phyloP scores from a whole-genome alignment of 495 filamentous ascomycete genomes.

The Clohesyomyces aquaticus region DNA sequence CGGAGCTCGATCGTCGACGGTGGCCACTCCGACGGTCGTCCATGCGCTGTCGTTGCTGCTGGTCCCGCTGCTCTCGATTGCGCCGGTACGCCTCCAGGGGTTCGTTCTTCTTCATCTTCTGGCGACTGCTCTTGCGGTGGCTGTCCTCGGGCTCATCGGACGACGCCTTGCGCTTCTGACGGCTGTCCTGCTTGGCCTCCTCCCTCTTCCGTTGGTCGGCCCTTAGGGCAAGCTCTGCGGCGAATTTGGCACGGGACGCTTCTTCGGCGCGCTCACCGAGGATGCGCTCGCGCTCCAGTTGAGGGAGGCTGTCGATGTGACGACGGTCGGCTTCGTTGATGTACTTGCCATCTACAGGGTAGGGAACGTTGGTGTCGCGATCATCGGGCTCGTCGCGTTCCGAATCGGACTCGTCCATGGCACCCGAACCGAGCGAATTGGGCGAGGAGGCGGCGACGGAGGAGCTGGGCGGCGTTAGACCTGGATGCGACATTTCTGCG shows the following conservation, averaged over 20 bases:
- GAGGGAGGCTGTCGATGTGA: slow-evolving; percentile 82
- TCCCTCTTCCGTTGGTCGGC: slow-evolving; percentile 60
- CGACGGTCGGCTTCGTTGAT: slow-evolving; percentile 76
- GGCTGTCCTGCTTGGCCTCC: slow-evolving; percentile 49
- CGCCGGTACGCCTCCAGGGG: slow-evolving; percentile 79
- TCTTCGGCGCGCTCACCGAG: slow-evolving; percentile 86
- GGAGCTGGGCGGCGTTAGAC: slow-evolving; percentile 54
- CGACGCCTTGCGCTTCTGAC: slow-evolving; percentile 76
- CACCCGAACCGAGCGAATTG: slow-evolving; percentile 76
- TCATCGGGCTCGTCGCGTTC: slow-evolving; percentile 60
- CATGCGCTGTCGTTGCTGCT: slow-evolving; percentile 72
- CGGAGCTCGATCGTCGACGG: slow-evolving; percentile 44
- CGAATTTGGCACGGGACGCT: slow-evolving; percentile 77
- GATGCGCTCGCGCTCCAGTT: slow-evolving; percentile 86
- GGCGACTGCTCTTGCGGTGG: slow-evolving; percentile 77
- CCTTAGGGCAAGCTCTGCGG: slow-evolving; percentile 77
- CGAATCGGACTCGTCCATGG: slow-evolving; percentile 88
- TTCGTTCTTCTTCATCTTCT: slow-evolving; percentile 63
- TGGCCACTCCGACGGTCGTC: slow-evolving; percentile 64
- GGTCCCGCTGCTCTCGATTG: slow-evolving; percentile 80
- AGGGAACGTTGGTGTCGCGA: slow-evolving; percentile 66
- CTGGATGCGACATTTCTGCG: not conserved
- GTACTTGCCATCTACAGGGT: slow-evolving; percentile 88
- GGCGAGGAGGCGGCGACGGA: slow-evolving; percentile 69
- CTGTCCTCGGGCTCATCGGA: slow-evolving; percentile 72